Conservation (phyloP, 495 filamentous ascomycete species). For the Penicillium atrosanguineum region DNA sequence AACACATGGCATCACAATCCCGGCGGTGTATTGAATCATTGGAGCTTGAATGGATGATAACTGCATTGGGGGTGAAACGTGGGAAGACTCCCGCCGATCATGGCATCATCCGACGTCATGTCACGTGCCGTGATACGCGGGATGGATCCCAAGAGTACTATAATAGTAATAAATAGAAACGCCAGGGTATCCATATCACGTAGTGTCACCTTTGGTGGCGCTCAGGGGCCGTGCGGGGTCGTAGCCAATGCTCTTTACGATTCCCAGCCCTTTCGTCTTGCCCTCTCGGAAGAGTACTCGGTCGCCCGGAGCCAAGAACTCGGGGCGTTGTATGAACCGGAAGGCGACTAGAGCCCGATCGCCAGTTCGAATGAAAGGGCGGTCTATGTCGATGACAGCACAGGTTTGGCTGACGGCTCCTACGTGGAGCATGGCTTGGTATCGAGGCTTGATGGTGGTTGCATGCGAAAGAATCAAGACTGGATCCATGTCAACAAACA, state of each 20-base stretch:
- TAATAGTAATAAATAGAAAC: not conserved
- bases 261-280: slow-evolving; percentile 90
- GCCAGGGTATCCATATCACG: not conserved
- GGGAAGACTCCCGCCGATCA: not conserved
- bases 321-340: slow-evolving; percentile 91
- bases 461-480: slow-evolving; percentile 94
- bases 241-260: slow-evolving; percentile 90
- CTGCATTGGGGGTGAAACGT: not conserved
- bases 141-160: too few relatives aligned
- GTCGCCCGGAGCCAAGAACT: slow-evolving; percentile 87
- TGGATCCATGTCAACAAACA: slow-evolving; percentile 29
- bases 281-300: slow-evolving; percentile 92
- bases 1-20: slow-evolving; percentile 8
- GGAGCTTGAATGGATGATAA: not conserved
- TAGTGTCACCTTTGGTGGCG: slow-evolving; percentile 12
- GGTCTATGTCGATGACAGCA: slow-evolving; percentile 95
- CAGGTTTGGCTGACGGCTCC: slow-evolving; percentile 95
- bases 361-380: slow-evolving; percentile 91
- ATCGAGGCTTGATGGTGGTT: slow-evolving; percentile 97
- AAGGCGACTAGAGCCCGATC: slow-evolving; percentile 92
- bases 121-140: slow-evolving; percentile 20
- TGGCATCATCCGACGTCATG: slow-evolving; percentile 26
- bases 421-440: slow-evolving; percentile 98
- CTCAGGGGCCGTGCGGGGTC: slow-evolving; percentile 62
- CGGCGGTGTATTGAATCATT: not conserved